phyloP scores from a whole-genome alignment of 2,329 filamentous ascomycete species.

The Myriosclerotinia duriaeana region DNA sequence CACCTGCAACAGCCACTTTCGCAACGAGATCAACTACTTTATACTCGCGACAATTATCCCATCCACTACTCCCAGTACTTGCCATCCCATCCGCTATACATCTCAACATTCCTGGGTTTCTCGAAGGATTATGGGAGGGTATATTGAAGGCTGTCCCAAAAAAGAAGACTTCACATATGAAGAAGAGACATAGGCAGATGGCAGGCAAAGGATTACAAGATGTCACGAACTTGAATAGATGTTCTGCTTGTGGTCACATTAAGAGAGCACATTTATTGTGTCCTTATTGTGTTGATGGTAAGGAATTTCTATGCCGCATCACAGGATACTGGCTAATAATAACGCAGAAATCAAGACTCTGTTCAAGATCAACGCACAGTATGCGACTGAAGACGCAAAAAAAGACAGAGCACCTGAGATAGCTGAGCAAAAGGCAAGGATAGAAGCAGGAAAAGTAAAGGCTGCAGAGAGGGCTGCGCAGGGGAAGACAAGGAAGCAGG shows the following conservation, averaged over 20 bases:
- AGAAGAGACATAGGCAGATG: conserved; percentile 90
- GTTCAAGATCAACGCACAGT: conserved; percentile 28
- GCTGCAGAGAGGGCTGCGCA: neutral
- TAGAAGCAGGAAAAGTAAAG: conserved; percentile 11
- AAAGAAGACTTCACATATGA: conserved; percentile 97
- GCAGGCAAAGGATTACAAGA: conserved; percentile 94
- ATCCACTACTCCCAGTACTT: conserved; percentile 54
- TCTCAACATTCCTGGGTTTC: conserved; percentile 63
- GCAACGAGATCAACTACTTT: conserved; percentile 48
- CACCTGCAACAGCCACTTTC: conserved; percentile 45
- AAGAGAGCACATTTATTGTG: conserved; percentile 91
- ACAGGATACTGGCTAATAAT: conserved; percentile 25
- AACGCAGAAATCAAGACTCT: conserved; percentile 38
- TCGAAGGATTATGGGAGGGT: conserved; percentile 88
- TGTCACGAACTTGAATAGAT: conserved; percentile 81
- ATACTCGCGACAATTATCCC: conserved; percentile 48
- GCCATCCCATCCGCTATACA: conserved; percentile 59
- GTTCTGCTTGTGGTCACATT: conserved; percentile 80
- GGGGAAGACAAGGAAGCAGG: neutral
- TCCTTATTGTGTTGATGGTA: conserved; percentile 81
- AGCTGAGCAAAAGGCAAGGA: conserved; percentile 8
- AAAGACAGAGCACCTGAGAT: conserved; percentile 19
- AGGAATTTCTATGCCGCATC: conserved; percentile 39
- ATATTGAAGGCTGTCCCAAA: conserved; percentile 91
- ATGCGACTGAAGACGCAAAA: conserved; percentile 18